These are phyloP conservation scores for Boletus calvinii DNA, from an alignment of 1,284 basidiomycete genomes.

Conservation along the genomic window DNA sequence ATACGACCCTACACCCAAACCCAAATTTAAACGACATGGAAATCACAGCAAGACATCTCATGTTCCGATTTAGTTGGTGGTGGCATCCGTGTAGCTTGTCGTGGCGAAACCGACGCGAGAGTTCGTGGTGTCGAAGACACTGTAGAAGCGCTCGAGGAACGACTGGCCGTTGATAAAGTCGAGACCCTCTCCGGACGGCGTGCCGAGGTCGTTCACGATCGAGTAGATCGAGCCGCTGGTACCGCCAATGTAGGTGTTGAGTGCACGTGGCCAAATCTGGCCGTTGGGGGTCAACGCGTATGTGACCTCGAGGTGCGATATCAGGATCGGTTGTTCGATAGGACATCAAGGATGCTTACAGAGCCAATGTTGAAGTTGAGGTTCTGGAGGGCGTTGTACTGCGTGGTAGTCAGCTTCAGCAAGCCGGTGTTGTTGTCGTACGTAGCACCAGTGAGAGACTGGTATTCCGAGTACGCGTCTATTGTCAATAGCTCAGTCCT, in stretches of 20 bases:
- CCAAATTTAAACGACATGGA: neutral
- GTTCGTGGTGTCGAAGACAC: constrained; percentile 61
- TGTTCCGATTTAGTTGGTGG: constrained; percentile 44
- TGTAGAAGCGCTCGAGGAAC: constrained; percentile 69
- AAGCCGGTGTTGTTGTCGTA: constrained; percentile 44
- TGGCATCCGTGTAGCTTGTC: constrained; percentile 55
- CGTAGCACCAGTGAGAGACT: constrained; percentile 50
- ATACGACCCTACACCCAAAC: neutral
- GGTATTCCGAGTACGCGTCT: constrained; percentile 55
- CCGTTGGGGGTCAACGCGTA: constrained; percentile 47
- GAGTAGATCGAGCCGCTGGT: constrained; percentile 44
- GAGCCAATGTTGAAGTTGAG: constrained; percentile 44
- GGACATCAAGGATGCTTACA: constrained; percentile 24
- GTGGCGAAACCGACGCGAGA: constrained; percentile 54
- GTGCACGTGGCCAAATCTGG: constrained; percentile 47
- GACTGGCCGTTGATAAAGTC: constrained; percentile 54
- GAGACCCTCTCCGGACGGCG: constrained; percentile 42
- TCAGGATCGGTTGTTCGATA: neutral
- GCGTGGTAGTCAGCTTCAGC: constrained; percentile 37
- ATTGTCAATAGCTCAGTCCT: constrained; percentile 5
- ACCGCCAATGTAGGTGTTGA: constrained; percentile 47
- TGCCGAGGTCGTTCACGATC: constrained; percentile 45
- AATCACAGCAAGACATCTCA: neutral
- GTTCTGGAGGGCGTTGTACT: constrained; percentile 40
- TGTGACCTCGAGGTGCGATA: constrained; percentile 23